These are phyloP conservation scores for Cucurbita argyrosperma DNA, from an alignment of 306 rosid species.

Conservation along the genomic window DNA sequence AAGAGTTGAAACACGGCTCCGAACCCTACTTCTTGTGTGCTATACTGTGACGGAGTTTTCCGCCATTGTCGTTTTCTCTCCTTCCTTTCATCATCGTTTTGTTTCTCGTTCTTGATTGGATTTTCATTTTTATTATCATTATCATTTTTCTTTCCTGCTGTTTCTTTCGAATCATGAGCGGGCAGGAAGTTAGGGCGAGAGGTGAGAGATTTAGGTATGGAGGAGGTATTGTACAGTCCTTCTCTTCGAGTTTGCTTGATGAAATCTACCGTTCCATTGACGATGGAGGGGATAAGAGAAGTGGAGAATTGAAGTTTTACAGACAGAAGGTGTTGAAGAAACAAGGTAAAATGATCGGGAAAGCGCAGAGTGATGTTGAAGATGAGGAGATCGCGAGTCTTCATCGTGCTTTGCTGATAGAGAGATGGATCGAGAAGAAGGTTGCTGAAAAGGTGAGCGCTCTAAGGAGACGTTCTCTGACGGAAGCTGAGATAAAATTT, in stretches of 20 bases:
- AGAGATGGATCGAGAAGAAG: conserved; percentile 44
- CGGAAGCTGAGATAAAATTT: conserved; percentile 17
- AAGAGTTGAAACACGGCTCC: neutral
- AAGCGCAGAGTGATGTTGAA: conserved; percentile 1
- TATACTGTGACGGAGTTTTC: neutral
- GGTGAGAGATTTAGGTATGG: conserved; percentile 11
- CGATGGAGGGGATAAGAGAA: conserved; percentile 23
- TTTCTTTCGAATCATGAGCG: conserved; percentile 22
- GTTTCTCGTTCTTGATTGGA: neutral
- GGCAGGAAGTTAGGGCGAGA: conserved; percentile 11
- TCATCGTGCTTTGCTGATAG: conserved; percentile 27
- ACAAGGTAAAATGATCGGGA: conserved; percentile 24
- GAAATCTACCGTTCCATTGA: conserved; percentile 75
- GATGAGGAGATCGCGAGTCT: conserved; percentile 12
- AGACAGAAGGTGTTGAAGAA: conserved; percentile 23
- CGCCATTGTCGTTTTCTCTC: conserved; percentile 6
- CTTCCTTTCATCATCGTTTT: conserved; percentile 2
- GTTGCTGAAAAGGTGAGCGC: conserved; percentile 6
- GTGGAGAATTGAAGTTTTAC: conserved; percentile 27
- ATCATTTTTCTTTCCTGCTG: too few relatives aligned
- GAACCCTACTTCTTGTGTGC: neutral
- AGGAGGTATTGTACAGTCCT: conserved; percentile 33
- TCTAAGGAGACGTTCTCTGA: conserved; percentile 3
- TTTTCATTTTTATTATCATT: neutral
- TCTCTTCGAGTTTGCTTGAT: conserved; percentile 69